A percentile compares a stretch with the other conserved stretches of the same genome.
Conservation (phyloP, 805 yeast species). For the Candida cerambycidarum region DNA sequence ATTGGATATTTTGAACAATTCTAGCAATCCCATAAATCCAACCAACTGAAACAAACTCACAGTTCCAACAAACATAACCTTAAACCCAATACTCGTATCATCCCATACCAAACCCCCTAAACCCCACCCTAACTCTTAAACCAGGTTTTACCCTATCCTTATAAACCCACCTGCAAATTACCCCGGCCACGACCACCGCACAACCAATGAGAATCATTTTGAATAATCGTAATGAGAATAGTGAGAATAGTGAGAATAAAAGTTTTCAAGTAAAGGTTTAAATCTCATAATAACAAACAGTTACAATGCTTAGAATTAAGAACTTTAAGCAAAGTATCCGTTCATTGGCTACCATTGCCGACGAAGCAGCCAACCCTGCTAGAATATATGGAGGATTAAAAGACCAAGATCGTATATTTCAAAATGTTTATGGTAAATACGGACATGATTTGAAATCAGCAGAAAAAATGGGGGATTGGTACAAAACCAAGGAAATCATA, state of each 20-base stretch:
- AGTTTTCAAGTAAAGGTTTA: constrained; percentile 1
- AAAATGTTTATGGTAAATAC: constrained; percentile 73
- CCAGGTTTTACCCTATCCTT: too few relatives aligned
- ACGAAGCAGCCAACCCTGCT: constrained; percentile 48
- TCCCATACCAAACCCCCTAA: neutral
- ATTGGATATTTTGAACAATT: neutral
- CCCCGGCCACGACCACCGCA: neutral
- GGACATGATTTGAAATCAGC: constrained; percentile 76
- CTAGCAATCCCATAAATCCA: neutral
- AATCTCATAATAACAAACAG: too few relatives aligned
- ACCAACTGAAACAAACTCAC: neutral
- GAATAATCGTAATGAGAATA: constrained; percentile 4
- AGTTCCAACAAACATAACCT: neutral
- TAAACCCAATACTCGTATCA: neutral
- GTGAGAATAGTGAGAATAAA: neutral
- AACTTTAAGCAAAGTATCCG: constrained; percentile 17
- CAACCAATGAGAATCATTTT: constrained; percentile 5
- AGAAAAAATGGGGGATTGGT: constrained; percentile 84
- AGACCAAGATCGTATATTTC: constrained; percentile 85
- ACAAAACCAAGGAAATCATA: constrained; percentile 83
- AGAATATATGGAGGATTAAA: constrained; percentile 70
- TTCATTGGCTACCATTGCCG: constrained; percentile 47
- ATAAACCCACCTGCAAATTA: neutral
- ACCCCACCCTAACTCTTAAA: neutral
- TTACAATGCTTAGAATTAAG: constrained; percentile 1